Evolutionary conservation across 331 rosid species (phyloP), one percentile per base, ranked within the genome.

Genomic region (Cydonia oblonga): DNA sequence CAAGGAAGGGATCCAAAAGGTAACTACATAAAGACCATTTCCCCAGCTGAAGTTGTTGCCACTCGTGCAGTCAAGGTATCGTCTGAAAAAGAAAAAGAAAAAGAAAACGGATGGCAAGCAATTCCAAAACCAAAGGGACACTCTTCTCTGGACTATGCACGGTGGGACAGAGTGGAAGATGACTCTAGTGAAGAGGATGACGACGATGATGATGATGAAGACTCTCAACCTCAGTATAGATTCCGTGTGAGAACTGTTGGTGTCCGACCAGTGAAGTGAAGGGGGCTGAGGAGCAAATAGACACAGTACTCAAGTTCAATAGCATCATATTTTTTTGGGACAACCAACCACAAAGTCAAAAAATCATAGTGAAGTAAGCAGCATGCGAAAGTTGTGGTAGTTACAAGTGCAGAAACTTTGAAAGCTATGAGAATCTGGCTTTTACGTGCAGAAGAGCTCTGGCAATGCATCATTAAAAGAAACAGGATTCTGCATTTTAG

Each of bases 111-210:
- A 75, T 93, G 98, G 98, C 85, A 85, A 78, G 81, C 96, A 60
- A 91, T 93, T 76, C 98, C 97, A 14, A 93, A 93, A 75, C 98
- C 98, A 2, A 93, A 87, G 81, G 98, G 98, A 32, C 98, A 93
- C 77, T 87, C 97, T 14, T 73, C 97, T 65, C 74, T 93, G 68
- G 92, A 93, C 72, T 93, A 93, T 49, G 96, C 84, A 9, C 86
- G 97, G 69, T 93, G 98, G 98, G 96, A 93, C 68, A 82, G 85
- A 64, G 96, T 93, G 40, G 96, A 93, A 72, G 97, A 91, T 72
- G 96, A 84, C 87, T 89, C 98, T 24, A 90, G 98, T 24, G 98
- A 93, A 75, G 96, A 86, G 3, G 92, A 84, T 0, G 84, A 85
- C 0, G 88, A 88, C 0, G 87, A 85, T 0, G 80, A 84, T 0